Evolutionary conservation across 1,139 yeast genomes (phyloP), one percentile per base, ranked within the genome.

Genomic region (Candida labiduridarum): DNA sequence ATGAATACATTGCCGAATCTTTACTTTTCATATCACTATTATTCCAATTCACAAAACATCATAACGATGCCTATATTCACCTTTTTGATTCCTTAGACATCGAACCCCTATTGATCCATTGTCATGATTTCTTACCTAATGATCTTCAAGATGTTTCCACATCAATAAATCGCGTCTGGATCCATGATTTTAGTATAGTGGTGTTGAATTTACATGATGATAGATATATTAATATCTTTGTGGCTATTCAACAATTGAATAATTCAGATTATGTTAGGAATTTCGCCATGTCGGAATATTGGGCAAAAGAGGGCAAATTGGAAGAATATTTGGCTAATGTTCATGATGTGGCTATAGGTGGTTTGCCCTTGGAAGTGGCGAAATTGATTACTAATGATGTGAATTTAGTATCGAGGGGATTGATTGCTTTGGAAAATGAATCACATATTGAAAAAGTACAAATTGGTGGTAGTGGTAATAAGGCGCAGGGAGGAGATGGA

Each of bases 31-130:
- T 76, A 1, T 67, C 69, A 19, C 47, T 83, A 2, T 64, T 83
- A 14, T 62, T 64, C 48, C 64, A 69, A 30, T 68, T 80, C 48
- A 64, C 74, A 12, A 53, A 45, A 22, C 31, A 45, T 56, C 5
- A 59, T 63, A 30, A 49, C 19, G 68, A 79, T 47, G 54, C 80
- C 2, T 80, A 67, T 58, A 68, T 83, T 9, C 82, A 79, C 49
- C 55, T 80, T 1, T 69, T 72, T 55, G 88, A 84, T 59, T 74
- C 78, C 0, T 47, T 49, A 15, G 85, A 80, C 46, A 82, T 83
- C 2, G 90, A 85, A 53, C 77, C 81, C 45, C 49, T 85, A 4
- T 61, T 85, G 47, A 74, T 80, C 10, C 83, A 80, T 51, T 72
- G 78, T 2, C 70, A 77, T 36, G 77, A 78, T 11, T 46, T 44